phyloP scores from a whole-genome alignment of 305 asterid species.

The Rubia tinctorum region DNA sequence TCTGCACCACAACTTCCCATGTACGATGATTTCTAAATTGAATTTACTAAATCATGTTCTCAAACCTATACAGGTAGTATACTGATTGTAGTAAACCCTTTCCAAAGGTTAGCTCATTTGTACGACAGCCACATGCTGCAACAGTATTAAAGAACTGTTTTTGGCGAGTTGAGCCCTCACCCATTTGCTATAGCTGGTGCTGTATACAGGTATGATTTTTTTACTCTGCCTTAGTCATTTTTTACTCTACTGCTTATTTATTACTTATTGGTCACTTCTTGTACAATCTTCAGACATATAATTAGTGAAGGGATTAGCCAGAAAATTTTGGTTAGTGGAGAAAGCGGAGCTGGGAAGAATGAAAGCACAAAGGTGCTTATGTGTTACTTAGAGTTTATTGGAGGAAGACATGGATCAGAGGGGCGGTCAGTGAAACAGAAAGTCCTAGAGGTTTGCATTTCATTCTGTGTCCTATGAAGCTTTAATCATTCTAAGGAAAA shows the following conservation, averaged over 20 bases:
- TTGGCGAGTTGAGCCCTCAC: constrained; percentile 80
- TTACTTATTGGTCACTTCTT: constrained; percentile 16
- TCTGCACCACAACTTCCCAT: background rate
- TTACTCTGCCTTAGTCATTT: constrained; percentile 19
- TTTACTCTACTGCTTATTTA: constrained; percentile 10
- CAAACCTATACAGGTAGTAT: constrained; percentile 86
- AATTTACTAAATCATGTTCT: constrained; percentile 13
- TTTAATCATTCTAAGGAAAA: too few relatives aligned
- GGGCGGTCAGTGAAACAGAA: constrained; percentile 70
- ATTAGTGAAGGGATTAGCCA: constrained; percentile 65
- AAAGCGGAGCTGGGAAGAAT: constrained; percentile 92
- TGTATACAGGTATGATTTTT: constrained; percentile 58
- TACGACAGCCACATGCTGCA: constrained; percentile 62
- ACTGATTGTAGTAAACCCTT: constrained; percentile 85
- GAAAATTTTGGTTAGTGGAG: constrained; percentile 84
- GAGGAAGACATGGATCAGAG: constrained; percentile 57
- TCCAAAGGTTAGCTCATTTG: constrained; percentile 63
- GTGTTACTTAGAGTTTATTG: constrained; percentile 80
- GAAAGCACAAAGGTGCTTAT: constrained; percentile 84
- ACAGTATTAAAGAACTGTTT: constrained; percentile 56
- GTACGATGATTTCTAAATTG: background rate
- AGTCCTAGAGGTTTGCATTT: constrained; percentile 71
- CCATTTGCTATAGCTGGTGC: constrained; percentile 71
- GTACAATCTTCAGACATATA: constrained; percentile 56
- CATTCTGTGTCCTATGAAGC: constrained; percentile 7